Evolutionary conservation across 345 rosid species (phyloP), one percentile per base, ranked within the genome.

Genomic region (Citrus mangshanensis): DNA sequence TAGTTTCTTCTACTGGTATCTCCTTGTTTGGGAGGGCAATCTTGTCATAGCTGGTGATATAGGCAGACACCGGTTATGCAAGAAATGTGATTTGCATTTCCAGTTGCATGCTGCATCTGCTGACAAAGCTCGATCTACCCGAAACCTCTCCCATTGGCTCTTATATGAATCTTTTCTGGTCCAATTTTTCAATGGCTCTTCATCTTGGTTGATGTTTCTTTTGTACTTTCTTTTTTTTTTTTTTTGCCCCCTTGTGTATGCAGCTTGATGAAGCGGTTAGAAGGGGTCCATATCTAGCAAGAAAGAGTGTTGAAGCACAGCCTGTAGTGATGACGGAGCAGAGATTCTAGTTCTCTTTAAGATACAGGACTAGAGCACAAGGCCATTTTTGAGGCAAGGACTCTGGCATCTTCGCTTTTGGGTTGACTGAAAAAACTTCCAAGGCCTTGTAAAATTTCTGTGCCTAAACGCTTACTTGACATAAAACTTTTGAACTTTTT

Each of bases 241-340:
- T 35, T 35, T 37, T 37, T 37, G 7, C 38, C 18, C 18, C 22
- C 58, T 54, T 8, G 25, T 70, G 14, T 77, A 22, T 77, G 81
- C 93, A 96, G 99, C 84, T 96, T 87, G 91, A 89, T 74, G 98
- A 90, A 85, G 93, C 97, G 78, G 94, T 93, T 73, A 81, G 85
- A 77, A 94, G 86, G 75, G 98, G 97, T 65, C 98, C 98, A 7
- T 93, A 86, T 78, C 84, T 89, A 16, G 70, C 89, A 13, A 87
- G 84, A 76, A 89, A 83, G 85, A 76, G 77, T 46, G 74, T 46
- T n/a, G 93, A 88, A 24, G 91, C 95, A 38, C 87, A 83, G 77
- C 98, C 99, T 35, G 79, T 73, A n/a, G 97, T 92, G 7, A 85
- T 77, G 97, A 93, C 92, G 24, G 97, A 91, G 7, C 92, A 92